Percentiles rank a stretch among this genome's conserved stretches.
Conservation (phyloP, 345 rosid genomes). For the Boechera divaricarpa region DNA sequence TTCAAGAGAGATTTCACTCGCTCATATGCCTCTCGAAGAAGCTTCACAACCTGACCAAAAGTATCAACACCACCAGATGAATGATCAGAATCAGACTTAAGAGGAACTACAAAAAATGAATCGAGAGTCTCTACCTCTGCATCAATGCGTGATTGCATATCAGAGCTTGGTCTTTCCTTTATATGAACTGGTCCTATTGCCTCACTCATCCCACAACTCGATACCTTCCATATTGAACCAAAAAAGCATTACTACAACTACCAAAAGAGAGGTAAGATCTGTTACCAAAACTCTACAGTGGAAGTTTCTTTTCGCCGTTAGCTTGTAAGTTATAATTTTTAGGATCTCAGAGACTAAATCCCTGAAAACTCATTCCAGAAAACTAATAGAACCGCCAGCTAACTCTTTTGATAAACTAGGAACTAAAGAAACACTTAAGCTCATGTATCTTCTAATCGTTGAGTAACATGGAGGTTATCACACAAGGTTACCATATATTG, state of each 20-base stretch:
- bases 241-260: slow-evolving; percentile 22
- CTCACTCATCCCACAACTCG: slow-evolving; percentile 95
- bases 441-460: not conserved
- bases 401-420: slow-evolving; percentile 1
- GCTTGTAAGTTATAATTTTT: not conserved
- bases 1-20: slow-evolving; percentile 83
- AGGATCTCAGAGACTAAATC: not conserved
- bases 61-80: slow-evolving; percentile 28
- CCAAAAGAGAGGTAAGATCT: not conserved
- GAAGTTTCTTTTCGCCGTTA: not conserved
- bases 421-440: not conserved
- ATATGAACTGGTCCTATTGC: slow-evolving; percentile 90
- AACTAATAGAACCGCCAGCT: not conserved
- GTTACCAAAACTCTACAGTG: not conserved
- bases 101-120: not conserved
- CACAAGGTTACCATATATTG: slow-evolving; percentile 77
- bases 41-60: slow-evolving; percentile 74
- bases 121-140: slow-evolving; percentile 72
- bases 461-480: not conserved
- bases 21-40: slow-evolving; percentile 93
- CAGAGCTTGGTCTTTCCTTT: slow-evolving; percentile 93
- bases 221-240: slow-evolving; percentile 57
- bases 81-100: slow-evolving; percentile 16
- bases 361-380: not conserved
- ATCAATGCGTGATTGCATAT: slow-evolving; percentile 94